phyloP scores from a whole-genome alignment of 768 basidiomycete genomes.

The Sporobolomyces phaffii region DNA sequence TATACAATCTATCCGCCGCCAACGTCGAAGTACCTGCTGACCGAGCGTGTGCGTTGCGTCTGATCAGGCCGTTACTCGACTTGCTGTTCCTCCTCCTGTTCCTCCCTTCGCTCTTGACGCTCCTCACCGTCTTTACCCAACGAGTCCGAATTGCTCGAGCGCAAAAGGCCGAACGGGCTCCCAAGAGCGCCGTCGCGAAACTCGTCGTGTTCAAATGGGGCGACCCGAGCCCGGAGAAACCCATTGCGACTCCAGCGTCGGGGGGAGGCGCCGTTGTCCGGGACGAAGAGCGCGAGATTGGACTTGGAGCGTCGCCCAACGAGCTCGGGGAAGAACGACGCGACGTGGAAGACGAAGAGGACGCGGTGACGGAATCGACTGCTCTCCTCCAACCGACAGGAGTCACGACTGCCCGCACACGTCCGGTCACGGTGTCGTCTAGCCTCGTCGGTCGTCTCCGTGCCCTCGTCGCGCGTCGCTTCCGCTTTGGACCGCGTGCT shows the following conservation, averaged over 20 bases:
- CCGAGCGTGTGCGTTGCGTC: no score
- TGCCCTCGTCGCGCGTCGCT: slow-evolving; percentile 6
- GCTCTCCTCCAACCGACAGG: slow-evolving; percentile 21
- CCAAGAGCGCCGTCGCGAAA: slow-evolving; percentile 67
- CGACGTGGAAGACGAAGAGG: not conserved
- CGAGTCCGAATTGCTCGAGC: slow-evolving; percentile 69
- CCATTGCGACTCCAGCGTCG: slow-evolving; percentile 49
- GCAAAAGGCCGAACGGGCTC: slow-evolving; percentile 68
- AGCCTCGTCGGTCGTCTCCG: slow-evolving; percentile 30
- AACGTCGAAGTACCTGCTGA: no score
- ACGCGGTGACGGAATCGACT: slow-evolving; percentile 31
- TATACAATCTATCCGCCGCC: no score
- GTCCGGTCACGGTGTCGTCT: not conserved
- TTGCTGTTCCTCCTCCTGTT: slow-evolving; percentile 67
- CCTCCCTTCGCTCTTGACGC: slow-evolving; percentile 80
- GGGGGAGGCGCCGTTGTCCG: slow-evolving; percentile 27
- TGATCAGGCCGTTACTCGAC: slow-evolving; percentile 45
- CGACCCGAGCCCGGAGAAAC: slow-evolving; percentile 13
- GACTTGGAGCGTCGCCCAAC: not conserved
- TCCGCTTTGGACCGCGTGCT: not conserved
- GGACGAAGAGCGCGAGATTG: slow-evolving; percentile 39
- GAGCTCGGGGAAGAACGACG: not conserved
- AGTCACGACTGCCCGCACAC: not conserved
- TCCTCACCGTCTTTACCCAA: slow-evolving; percentile 81
- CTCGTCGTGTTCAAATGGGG: slow-evolving; percentile 79